Evolutionary conservation across 208 protist species (phyloP).

Genomic region (Leishmania arabica): DNA sequence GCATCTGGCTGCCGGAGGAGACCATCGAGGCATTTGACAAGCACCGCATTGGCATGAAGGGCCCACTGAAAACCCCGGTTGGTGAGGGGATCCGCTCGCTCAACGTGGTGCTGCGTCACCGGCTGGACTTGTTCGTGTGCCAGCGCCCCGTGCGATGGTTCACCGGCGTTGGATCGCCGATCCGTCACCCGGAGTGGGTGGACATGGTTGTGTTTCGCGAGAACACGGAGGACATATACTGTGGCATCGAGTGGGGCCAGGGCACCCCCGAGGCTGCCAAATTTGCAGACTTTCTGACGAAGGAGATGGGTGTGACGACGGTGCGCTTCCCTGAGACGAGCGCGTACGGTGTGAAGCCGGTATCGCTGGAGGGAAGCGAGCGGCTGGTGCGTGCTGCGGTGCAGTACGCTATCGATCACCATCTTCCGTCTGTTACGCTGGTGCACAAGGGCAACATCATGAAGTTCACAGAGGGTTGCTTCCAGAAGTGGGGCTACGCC

Average conservation of each 20-base stretch:
- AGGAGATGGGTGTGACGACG: conserved; percentile 42
- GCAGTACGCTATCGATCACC: conserved; percentile 45
- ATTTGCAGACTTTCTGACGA: conserved; percentile 33
- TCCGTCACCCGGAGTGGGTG: conserved; percentile 50
- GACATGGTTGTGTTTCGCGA: conserved; percentile 66
- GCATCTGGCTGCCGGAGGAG: conserved; percentile 39
- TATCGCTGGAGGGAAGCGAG: conserved; percentile 52
- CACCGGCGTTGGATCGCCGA: conserved; percentile 40
- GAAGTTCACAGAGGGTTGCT: conserved; percentile 61
- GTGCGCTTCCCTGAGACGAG: conserved; percentile 46
- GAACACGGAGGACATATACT: conserved; percentile 68
- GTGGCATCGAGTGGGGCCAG: conserved; percentile 49
- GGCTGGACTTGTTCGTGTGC: conserved; percentile 56
- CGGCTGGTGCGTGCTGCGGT: conserved; percentile 51
- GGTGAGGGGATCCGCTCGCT: conserved; percentile 57
- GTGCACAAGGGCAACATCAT: conserved; percentile 74
- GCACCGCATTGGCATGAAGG: conserved; percentile 46
- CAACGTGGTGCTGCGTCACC: conserved; percentile 53
- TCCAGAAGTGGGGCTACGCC: conserved; percentile 53
- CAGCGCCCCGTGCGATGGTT: conserved; percentile 55
- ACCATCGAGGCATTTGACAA: conserved; percentile 40
- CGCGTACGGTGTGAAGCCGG: conserved; percentile 52
- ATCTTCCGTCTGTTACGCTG: conserved; percentile 48
- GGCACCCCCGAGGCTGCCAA: conserved; percentile 42
- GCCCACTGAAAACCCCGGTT: conserved; percentile 44